A percentile compares a stretch with the other conserved stretches of the same genome.
Evolutionary conservation across 2,329 filamentous ascomycete species (phyloP).

Genomic region (Botrytis byssoidea): DNA sequence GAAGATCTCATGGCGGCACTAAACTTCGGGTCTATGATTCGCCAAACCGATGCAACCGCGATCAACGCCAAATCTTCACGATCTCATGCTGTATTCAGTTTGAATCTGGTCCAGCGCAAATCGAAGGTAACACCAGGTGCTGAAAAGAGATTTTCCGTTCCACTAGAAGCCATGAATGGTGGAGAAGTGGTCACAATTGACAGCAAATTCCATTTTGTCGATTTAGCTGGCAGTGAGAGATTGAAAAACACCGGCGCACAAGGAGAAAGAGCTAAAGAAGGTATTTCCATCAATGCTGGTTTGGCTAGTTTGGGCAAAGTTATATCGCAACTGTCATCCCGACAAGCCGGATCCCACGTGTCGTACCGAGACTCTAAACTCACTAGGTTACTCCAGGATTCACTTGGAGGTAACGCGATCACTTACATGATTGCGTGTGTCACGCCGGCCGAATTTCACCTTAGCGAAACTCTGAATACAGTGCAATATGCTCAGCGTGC

Average conservation of each 20-base stretch:
- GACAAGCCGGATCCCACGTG: constrained; percentile 82
- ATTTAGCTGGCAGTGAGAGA: constrained; percentile 93
- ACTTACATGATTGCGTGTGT: constrained; percentile 99
- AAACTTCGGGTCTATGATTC: constrained; percentile 89
- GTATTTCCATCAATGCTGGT: constrained; percentile 97
- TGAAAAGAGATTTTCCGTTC: constrained; percentile 86
- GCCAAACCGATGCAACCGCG: constrained; percentile 94
- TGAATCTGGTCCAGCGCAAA: constrained; percentile 89
- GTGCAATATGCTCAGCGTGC: constrained; percentile 96
- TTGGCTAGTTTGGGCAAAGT: constrained; percentile 95
- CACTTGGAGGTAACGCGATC: constrained; percentile 91
- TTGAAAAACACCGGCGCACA: constrained; percentile 96
- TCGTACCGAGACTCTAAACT: constrained; percentile 98
- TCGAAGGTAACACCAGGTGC: constrained; percentile 55
- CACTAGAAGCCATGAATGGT: constrained; percentile 73
- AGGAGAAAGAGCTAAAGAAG: constrained; percentile 89
- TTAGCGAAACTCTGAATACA: constrained; percentile 96
- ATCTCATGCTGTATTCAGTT: constrained; percentile 93
- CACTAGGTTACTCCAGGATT: constrained; percentile 92
- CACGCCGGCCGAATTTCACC: constrained; percentile 92
- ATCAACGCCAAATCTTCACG: constrained; percentile 98
- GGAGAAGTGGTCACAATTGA: constrained; percentile 80
- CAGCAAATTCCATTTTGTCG: constrained; percentile 98
- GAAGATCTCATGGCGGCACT: constrained; percentile 88
- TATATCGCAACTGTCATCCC: constrained; percentile 94